A percentile compares a stretch with the other conserved stretches of the same genome.
phyloP scores from a whole-genome alignment of 257 asterid species.

The Solanum pinnatisectum region DNA sequence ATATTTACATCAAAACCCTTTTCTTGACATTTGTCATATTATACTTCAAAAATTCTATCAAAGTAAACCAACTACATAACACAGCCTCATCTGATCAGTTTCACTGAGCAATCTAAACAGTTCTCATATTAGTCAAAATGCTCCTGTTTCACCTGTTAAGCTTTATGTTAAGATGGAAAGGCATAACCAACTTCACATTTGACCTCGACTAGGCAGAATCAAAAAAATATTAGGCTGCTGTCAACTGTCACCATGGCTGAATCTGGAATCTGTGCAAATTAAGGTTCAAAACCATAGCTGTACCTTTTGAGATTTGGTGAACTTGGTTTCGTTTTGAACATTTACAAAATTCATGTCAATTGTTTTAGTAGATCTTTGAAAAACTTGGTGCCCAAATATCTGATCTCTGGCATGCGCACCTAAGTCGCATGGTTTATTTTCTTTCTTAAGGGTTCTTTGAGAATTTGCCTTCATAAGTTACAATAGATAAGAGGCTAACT shows the following conservation, averaged over 20 bases:
- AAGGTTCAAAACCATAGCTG: background rate
- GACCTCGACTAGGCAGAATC: background rate
- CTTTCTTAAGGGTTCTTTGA: background rate
- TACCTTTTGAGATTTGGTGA: background rate
- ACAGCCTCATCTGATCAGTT: background rate
- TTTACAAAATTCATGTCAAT: background rate
- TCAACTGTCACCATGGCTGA: background rate
- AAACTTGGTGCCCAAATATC: background rate
- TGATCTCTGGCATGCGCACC: background rate
- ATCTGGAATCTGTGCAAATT: background rate
- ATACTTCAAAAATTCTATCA: background rate
- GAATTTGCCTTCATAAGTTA: background rate
- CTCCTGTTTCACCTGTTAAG: background rate
- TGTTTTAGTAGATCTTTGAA: background rate
- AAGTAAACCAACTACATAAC: background rate
- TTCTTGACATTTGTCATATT: background rate
- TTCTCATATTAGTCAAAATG: background rate
- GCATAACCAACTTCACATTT: background rate
- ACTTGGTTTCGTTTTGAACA: background rate
- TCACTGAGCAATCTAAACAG: background rate
- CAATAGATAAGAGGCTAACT: background rate
- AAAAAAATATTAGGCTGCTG: background rate
- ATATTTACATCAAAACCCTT: background rate
- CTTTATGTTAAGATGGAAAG: background rate
- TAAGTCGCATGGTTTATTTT: background rate